Percentiles rank a stretch among this genome's conserved stretches.
Conservation (phyloP, 2,329 filamentous ascomycete genomes). For the Daldinia eschscholtzii region DNA sequence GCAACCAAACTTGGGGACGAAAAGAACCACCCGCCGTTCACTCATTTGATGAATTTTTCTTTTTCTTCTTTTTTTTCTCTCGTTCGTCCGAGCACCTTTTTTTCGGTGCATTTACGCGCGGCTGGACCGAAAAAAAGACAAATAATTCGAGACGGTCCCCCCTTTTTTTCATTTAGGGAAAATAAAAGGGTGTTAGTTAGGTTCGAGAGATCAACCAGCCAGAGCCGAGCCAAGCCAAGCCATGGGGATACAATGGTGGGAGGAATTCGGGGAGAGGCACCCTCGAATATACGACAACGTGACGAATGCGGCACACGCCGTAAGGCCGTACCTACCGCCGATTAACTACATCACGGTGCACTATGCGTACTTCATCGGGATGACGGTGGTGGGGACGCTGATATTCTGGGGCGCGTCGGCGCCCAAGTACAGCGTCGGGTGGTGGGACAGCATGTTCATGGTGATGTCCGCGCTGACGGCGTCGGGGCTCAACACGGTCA, state of each 20-base stretch:
- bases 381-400: slow-evolving; percentile 66
- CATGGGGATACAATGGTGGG: slow-evolving; percentile 42
- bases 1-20: slow-evolving; percentile 19
- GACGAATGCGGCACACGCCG: slow-evolving; percentile 16
- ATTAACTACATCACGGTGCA: slow-evolving; percentile 75
- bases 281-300: slow-evolving; percentile 34
- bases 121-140: slow-evolving; percentile 16
- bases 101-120: slow-evolving; percentile 11
- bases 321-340: slow-evolving; percentile 54
- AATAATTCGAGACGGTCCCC: slow-evolving; percentile 13
- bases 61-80: neutral
- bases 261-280: slow-evolving; percentile 39
- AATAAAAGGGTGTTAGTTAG: too few species aligned
- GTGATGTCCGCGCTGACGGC: slow-evolving; percentile 75
- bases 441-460: slow-evolving; percentile 75
- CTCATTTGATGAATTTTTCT: neutral
- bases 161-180: too few species aligned
- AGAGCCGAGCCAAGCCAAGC: neutral
- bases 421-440: slow-evolving; percentile 65
- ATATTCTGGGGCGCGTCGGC: slow-evolving; percentile 72
- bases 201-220: slow-evolving; percentile 1
- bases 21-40: neutral
- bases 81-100: neutral
- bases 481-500: slow-evolving; percentile 76
- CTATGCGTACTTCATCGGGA: slow-evolving; percentile 73